Conservation (phyloP, 345 rosid genomes). For the Aurinia saxatilis region DNA sequence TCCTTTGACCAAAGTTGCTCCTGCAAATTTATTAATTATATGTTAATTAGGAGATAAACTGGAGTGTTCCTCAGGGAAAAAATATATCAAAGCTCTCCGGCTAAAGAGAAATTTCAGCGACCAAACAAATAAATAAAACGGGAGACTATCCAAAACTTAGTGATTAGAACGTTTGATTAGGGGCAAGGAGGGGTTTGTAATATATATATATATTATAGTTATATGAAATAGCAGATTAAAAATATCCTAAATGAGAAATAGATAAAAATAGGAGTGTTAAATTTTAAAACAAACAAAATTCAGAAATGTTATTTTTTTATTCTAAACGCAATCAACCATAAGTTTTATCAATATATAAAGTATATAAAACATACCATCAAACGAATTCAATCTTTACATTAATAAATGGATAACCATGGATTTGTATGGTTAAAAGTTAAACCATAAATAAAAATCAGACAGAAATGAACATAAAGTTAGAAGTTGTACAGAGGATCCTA, state of each 20-base stretch:
- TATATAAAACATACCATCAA: not conserved
- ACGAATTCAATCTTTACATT: not conserved
- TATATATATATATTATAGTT: too few relatives aligned
- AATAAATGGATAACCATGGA: not conserved
- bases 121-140: too few relatives aligned
- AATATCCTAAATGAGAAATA: not conserved
- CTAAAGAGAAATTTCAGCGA: too few relatives aligned
- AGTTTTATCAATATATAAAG: too few relatives aligned
- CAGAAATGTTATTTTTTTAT: not conserved
- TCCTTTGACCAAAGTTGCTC: slow-evolving; percentile 83
- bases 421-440: not conserved
- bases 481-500: too few relatives aligned
- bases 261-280: not conserved
- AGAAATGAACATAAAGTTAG: too few relatives aligned
- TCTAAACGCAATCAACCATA: not conserved
- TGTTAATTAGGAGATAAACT: not conserved
- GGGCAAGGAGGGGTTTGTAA: too few relatives aligned
- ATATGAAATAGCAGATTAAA: not conserved
- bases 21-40: slow-evolving; percentile 33
- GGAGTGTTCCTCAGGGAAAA: not conserved
- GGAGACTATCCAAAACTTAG: too few relatives aligned
- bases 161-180: too few relatives aligned
- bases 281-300: not conserved
- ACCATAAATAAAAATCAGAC: too few relatives aligned
- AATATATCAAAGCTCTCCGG: not conserved